phyloP scores from a whole-genome alignment of 352 stramenopile species.

The Pythium plurisporium region DNA sequence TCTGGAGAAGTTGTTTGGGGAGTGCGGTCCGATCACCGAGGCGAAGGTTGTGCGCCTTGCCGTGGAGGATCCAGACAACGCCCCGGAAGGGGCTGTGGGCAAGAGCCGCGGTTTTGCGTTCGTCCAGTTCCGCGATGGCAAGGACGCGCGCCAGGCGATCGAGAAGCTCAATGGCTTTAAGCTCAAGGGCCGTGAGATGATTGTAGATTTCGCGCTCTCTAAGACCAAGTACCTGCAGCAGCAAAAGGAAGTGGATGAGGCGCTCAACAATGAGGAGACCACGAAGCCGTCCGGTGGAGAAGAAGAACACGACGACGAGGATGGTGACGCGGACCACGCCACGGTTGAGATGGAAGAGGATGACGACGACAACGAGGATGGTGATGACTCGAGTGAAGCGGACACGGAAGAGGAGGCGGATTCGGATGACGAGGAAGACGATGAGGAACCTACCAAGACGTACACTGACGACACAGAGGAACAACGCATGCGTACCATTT shows the following conservation, averaged over 20 bases:
- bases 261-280: constrained; percentile 21
- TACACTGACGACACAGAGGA: constrained; percentile 62
- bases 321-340: constrained; percentile 25
- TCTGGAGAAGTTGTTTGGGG: constrained; percentile 65
- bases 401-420: constrained; percentile 29
- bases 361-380: constrained; percentile 25
- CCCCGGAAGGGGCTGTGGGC: constrained; percentile 34
- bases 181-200: constrained; percentile 79
- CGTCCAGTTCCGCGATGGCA: constrained; percentile 69
- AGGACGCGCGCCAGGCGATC: constrained; percentile 57
- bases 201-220: constrained; percentile 80
- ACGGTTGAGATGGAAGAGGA: constrained; percentile 37
- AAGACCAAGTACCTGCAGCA: constrained; percentile 78
- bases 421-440: constrained; percentile 29
- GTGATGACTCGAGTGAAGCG: constrained; percentile 26
- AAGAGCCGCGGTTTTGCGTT: constrained; percentile 81
- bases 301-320: constrained; percentile 23
- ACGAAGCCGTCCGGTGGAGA: constrained; percentile 27
- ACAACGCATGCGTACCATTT: constrained; percentile 78
- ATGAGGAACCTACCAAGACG: constrained; percentile 8
- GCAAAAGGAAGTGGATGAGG: constrained; percentile 35
- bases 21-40: constrained; percentile 62
- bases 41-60: constrained; percentile 70
- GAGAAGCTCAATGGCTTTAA: constrained; percentile 73
- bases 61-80: constrained; percentile 39